Conservation (phyloP, 2,329 filamentous ascomycete species). For the Dothideomycetes sp. region DNA sequence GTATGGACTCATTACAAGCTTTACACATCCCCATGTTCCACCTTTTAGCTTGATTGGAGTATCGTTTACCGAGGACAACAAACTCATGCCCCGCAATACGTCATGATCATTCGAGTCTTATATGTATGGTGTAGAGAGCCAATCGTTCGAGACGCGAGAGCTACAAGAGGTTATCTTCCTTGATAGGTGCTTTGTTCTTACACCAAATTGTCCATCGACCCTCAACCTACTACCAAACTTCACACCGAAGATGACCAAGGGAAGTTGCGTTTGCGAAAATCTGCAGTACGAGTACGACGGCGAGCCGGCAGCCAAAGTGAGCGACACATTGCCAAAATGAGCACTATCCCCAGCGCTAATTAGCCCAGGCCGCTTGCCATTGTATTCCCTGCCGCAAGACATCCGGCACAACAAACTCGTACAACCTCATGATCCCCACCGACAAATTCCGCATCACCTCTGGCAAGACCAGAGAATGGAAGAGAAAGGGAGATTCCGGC, state of each 20-base stretch:
- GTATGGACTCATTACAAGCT: too few relatives aligned
- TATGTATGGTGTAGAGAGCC: too few relatives aligned
- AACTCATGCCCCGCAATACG: too few relatives aligned
- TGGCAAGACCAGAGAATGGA: constrained; percentile 20
- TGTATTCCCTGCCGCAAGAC: constrained; percentile 27
- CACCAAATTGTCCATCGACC: too few relatives aligned
- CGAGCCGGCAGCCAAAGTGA: constrained; percentile 22
- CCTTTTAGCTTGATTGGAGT: too few relatives aligned
- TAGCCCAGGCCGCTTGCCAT: constrained; percentile 21
- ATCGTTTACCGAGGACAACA: too few relatives aligned
- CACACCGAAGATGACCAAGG: constrained; percentile 24
- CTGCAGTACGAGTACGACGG: constrained; percentile 27
- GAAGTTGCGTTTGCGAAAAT: constrained; percentile 28
- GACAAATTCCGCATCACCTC: constrained; percentile 23
- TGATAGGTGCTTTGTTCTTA: too few relatives aligned
- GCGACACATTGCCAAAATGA: constrained; percentile 7
- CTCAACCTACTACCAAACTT: too few relatives aligned
- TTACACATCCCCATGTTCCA: too few relatives aligned
- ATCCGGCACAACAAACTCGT: constrained; percentile 23
- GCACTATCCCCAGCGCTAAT: neutral
- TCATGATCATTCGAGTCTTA: too few relatives aligned
- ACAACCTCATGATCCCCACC: constrained; percentile 22
- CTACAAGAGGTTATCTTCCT: too few relatives aligned
- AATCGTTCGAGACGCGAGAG: too few relatives aligned
- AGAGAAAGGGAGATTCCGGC: constrained; percentile 24